phyloP scores from a whole-genome alignment of 2,329 filamentous ascomycete species.

The Fusarium odoratissimum region DNA sequence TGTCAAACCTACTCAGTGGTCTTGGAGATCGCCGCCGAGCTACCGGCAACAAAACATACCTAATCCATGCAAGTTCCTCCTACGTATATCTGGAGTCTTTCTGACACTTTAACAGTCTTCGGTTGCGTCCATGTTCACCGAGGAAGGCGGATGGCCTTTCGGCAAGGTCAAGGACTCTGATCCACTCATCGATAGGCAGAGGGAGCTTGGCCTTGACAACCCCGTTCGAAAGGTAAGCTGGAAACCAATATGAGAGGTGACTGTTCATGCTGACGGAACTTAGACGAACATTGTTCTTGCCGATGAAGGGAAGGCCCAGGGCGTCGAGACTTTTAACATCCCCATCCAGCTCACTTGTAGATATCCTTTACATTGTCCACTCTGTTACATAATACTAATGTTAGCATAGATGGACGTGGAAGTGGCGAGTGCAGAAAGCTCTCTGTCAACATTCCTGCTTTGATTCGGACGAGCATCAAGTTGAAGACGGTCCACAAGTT shows the following conservation, averaged over 20 bases:
- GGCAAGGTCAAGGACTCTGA: conserved; percentile 49
- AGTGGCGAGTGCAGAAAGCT: conserved; percentile 49
- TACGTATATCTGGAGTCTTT: rapidly evolving
- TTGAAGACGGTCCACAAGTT: conserved; percentile 49
- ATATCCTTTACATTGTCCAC: not conserved
- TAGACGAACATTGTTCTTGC: conserved; percentile 47
- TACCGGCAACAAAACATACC: conserved; percentile 45
- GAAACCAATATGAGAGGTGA: rapidly evolving
- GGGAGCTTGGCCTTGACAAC: conserved; percentile 41
- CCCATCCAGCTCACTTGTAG: conserved; percentile 47
- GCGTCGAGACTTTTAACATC: conserved; percentile 48
- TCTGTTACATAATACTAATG: not conserved
- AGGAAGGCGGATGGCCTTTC: conserved; percentile 48
- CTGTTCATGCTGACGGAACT: rapidly evolving
- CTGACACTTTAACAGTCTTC: conserved; percentile 42
- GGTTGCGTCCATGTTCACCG: conserved; percentile 41
- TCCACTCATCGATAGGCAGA: conserved; percentile 46
- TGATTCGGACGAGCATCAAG: conserved; percentile 46
- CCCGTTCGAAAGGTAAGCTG: conserved; percentile 46
- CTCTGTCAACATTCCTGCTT: conserved; percentile 49
- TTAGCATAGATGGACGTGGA: conserved; percentile 48
- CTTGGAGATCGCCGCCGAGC: conserved; percentile 47
- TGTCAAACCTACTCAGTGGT: conserved; percentile 48
- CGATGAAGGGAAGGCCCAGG: conserved; percentile 44
- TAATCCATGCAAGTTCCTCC: conserved; percentile 48